A percentile compares a stretch with the other conserved stretches of the same genome.
Evolutionary conservation across 495 filamentous ascomycete species (phyloP).

Genomic region (Aspergillus olivimuriae): DNA sequence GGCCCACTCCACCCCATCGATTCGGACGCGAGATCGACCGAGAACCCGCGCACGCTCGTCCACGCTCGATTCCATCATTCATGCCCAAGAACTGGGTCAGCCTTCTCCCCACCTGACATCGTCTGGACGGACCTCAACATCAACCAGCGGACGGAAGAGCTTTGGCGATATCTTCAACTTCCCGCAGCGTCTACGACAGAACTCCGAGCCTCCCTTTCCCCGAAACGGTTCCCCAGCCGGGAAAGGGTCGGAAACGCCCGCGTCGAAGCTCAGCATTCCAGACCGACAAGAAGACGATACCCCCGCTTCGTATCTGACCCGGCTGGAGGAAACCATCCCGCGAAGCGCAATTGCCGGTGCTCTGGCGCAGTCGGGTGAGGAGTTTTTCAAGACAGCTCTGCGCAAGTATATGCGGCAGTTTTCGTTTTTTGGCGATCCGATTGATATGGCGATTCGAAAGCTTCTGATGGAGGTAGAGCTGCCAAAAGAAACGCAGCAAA

Average conservation of each 20-base stretch:
- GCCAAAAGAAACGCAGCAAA: conserved; percentile 96
- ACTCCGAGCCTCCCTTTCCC: conserved; percentile 58
- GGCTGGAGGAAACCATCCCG: conserved; percentile 71
- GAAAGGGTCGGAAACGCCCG: conserved; percentile 58
- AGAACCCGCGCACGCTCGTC: conserved; percentile 66
- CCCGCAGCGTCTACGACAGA: conserved; percentile 64
- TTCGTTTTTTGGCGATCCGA: conserved; percentile 87
- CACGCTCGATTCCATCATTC: conserved; percentile 70
- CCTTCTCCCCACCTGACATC: conserved; percentile 52
- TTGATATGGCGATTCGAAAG: conserved; percentile 96
- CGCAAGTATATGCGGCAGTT: conserved; percentile 94
- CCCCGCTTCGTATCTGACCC: conserved; percentile 77
- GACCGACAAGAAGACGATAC: conserved; percentile 83
- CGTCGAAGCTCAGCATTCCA: conserved; percentile 66
- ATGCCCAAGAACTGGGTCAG: conserved; percentile 48
- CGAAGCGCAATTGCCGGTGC: conserved; percentile 74
- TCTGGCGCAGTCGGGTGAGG: conserved; percentile 74
- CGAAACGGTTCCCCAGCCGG: conserved; percentile 50
- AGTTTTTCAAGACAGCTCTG: conserved; percentile 75
- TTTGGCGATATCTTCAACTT: conserved; percentile 82
- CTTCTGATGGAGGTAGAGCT: conserved; percentile 94
- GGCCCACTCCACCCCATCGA: conserved; percentile 61
- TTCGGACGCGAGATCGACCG: conserved; percentile 21
- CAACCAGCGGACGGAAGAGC: conserved; percentile 78
- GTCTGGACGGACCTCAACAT: conserved; percentile 70